These are phyloP conservation scores for Synchytrium microbalum DNA, from an alignment of 371 early-diverging fungal species.

Conservation along the genomic window DNA sequence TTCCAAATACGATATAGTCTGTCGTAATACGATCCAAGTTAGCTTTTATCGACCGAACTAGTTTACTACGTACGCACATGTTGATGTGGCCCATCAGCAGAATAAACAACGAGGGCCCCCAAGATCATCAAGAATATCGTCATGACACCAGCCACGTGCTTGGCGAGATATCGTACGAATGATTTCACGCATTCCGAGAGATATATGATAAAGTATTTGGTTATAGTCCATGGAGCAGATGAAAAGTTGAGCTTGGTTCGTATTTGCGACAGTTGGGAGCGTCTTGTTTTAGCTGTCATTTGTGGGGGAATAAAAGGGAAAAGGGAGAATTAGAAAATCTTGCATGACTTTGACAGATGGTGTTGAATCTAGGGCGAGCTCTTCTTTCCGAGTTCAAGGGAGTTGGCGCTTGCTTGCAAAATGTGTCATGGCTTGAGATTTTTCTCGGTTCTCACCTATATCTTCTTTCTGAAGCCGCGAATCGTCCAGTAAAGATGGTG, in stretches of 20 bases:
- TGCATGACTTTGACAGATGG: too few relatives aligned
- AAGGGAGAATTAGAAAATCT: too few relatives aligned
- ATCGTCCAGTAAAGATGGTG: too few relatives aligned
- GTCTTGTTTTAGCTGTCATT: background rate
- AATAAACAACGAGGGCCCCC: background rate
- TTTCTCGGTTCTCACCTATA: too few relatives aligned
- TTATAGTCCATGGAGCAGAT: background rate
- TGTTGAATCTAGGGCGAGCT: too few relatives aligned
- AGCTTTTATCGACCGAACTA: background rate
- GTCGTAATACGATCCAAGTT: background rate
- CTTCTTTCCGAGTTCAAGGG: too few relatives aligned
- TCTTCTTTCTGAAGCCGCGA: too few relatives aligned
- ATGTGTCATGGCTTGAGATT: too few relatives aligned
- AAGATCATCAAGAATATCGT: background rate
- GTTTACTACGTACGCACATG: background rate
- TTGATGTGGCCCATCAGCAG: conserved; percentile 1
- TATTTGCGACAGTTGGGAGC: background rate
- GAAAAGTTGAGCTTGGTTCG: background rate
- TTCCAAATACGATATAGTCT: conserved; percentile 1
- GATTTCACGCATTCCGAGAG: background rate
- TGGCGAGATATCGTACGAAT: background rate
- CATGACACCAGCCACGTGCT: background rate
- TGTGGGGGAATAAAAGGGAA: too few relatives aligned
- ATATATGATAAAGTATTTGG: background rate
- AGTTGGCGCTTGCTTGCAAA: too few relatives aligned